phyloP scores from a whole-genome alignment of 2,329 filamentous ascomycete species.

The Cadophora sp. region DNA sequence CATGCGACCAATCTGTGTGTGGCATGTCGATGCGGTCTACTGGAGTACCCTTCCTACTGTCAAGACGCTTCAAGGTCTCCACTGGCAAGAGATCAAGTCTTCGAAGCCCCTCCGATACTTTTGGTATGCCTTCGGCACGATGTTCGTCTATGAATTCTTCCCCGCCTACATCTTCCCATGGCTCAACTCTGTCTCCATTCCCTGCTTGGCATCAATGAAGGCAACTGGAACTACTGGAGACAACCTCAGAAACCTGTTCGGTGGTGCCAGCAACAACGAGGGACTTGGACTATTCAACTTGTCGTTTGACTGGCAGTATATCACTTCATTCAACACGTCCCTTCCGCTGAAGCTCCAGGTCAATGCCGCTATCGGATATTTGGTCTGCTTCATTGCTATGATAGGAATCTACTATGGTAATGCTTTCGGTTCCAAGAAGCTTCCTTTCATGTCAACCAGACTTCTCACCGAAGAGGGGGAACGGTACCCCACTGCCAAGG shows the following conservation, averaged over 20 bases:
- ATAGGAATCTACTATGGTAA: conserved; percentile 53
- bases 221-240: conserved; percentile 53
- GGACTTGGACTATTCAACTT: conserved; percentile 51
- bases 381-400: conserved; percentile 58
- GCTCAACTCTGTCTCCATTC: conserved; percentile 51
- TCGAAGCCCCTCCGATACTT: conserved; percentile 51
- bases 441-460: conserved; percentile 52
- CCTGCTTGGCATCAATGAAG: conserved; percentile 53
- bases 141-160: conserved; percentile 56
- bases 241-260: conserved; percentile 55
- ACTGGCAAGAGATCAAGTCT: conserved; percentile 47
- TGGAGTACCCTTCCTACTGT: conserved; percentile 49
- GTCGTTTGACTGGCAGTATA: conserved; percentile 55
- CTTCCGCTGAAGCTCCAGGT: conserved; percentile 58
- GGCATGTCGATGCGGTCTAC: conserved; percentile 57
- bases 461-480: conserved; percentile 48
- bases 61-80: conserved; percentile 50
- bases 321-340: conserved; percentile 59
- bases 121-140: conserved; percentile 48
- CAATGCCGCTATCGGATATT: conserved; percentile 53
- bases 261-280: conserved; percentile 53
- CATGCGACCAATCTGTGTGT: conserved; percentile 52
- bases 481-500: conserved; percentile 51
- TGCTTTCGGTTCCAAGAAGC: conserved; percentile 48
- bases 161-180: conserved; percentile 55